Conservation (phyloP, 2,329 filamentous ascomycete species). For the Dissoconium aciculare region DNA sequence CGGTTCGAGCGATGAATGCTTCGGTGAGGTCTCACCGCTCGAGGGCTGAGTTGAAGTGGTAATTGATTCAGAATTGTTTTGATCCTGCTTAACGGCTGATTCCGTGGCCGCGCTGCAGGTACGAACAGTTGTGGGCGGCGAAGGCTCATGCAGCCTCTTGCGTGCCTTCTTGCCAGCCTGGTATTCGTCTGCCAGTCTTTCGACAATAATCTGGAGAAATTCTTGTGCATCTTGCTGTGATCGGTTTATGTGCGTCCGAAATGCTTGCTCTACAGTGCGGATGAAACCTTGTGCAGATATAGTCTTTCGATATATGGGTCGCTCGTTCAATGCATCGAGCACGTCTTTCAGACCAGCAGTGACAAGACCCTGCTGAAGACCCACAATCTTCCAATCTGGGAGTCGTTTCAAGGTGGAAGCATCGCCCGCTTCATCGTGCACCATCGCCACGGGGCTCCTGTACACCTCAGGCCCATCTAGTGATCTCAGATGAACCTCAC, state of each 20-base stretch:
- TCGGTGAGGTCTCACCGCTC: too few relatives aligned
- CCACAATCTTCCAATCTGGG: slow-evolving; percentile 35
- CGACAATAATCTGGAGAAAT: slow-evolving; percentile 84
- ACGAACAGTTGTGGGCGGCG: neutral
- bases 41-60: too few relatives aligned
- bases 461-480: slow-evolving; percentile 70
- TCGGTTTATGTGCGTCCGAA: slow-evolving; percentile 76
- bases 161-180: slow-evolving; percentile 68
- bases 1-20: too few relatives aligned
- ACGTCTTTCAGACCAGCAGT: slow-evolving; percentile 84
- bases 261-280: slow-evolving; percentile 66
- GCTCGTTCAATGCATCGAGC: slow-evolving; percentile 80
- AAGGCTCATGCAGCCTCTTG: slow-evolving; percentile 33
- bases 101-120: slow-evolving; percentile 4
- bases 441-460: slow-evolving; percentile 38
- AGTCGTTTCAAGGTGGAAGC: slow-evolving; percentile 26
- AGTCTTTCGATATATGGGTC: slow-evolving; percentile 84
- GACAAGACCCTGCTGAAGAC: slow-evolving; percentile 65
- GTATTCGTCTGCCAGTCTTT: slow-evolving; percentile 87
- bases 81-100: neutral
- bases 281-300: slow-evolving; percentile 82
- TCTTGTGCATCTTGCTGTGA: slow-evolving; percentile 97
- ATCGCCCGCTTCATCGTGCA: slow-evolving; percentile 47
- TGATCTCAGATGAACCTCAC: slow-evolving; percentile 70
- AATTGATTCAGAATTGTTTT: neutral